Conservation (phyloP, 2,329 filamentous ascomycete genomes). For the Phoma sp. region DNA sequence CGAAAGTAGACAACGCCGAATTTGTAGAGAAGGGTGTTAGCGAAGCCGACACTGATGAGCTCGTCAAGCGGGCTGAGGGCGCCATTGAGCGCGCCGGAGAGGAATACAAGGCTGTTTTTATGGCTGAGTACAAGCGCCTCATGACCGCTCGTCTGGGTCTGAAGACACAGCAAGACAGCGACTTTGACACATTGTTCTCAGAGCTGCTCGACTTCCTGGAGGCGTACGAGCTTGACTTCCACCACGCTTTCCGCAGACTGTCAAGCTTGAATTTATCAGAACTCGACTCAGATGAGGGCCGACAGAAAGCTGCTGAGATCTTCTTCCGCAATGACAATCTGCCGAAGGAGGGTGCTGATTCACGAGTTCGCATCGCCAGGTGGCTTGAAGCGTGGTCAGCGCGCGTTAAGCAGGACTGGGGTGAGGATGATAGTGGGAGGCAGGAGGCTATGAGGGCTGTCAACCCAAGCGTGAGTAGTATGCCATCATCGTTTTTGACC, state of each 20-base stretch:
- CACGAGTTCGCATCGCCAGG: conserved; percentile 68
- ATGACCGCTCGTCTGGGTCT: conserved; percentile 84
- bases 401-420: conserved; percentile 79
- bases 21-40: conserved; percentile 77
- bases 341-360: conserved; percentile 63
- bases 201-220: conserved; percentile 82
- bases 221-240: conserved; percentile 84
- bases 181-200: conserved; percentile 84
- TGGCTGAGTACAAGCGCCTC: conserved; percentile 85
- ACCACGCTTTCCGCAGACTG: conserved; percentile 87
- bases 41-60: conserved; percentile 69
- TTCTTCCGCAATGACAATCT: conserved; percentile 80
- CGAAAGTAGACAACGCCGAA: conserved; percentile 70
- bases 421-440: conserved; percentile 61
- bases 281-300: conserved; percentile 67
- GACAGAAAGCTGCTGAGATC: conserved; percentile 67
- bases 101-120: conserved; percentile 86
- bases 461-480: conserved; percentile 72
- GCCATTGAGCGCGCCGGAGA: conserved; percentile 81
- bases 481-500: background rate
- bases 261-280: conserved; percentile 67
- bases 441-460: conserved; percentile 78
- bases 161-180: conserved; percentile 68
- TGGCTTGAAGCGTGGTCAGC: conserved; percentile 84
- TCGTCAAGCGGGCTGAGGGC: conserved; percentile 80